Base-by-base conservation (phyloP, 129 eudicot genomes). In the Pseudognaphalium luteoalbum region DNA sequence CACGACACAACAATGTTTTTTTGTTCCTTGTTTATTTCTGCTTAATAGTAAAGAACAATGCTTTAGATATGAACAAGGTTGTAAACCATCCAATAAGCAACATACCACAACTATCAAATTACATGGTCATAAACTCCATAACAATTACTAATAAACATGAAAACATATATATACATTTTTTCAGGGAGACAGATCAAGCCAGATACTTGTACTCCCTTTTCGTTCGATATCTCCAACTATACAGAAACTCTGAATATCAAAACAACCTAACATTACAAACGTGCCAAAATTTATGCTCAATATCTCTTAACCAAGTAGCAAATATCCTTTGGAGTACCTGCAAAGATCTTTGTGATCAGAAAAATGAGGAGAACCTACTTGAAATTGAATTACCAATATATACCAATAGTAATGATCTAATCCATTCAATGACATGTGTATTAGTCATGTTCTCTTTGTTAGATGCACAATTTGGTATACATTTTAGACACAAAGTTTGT, bases 271-370 rank as follows among this genome's bases (percentile, higher is more conserved):
- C 37, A 17, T 76, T 56, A 76, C 68, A 56, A n/a, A 52, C 5
- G 20, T 28, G n/a, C 65, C 73, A 66, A 76, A 65, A 76, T 35
- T 19, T 22, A 34, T 34, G 35, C 22, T 57, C 0, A 33, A 50
- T 75, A 66, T 63, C 66, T 39, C 41, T 62, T 47, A 57, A 68
- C 34, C 77, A 54, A 72, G 81, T 50, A 42, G 19, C 82, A 33
- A 51, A 39, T 74, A 65, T 84, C 88, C 90, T 86, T 88, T 1
- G 86, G 87, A 86, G 76, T 37, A 76, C 84, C 88, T 86, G 73
- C 22, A 17, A 78, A 44, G 37, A 77, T 22, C 34, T 6, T 14
- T 42, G 10, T 33, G 67, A 30, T 72, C 19, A 56, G 32, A 10
- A 21, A 25, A 25, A 25, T 25, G 28, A 25, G 28, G 28, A 25